These are phyloP conservation scores for Trichoderma atroviride DNA, from an alignment of 2,329 filamentous ascomycete species.

Conservation along the genomic window DNA sequence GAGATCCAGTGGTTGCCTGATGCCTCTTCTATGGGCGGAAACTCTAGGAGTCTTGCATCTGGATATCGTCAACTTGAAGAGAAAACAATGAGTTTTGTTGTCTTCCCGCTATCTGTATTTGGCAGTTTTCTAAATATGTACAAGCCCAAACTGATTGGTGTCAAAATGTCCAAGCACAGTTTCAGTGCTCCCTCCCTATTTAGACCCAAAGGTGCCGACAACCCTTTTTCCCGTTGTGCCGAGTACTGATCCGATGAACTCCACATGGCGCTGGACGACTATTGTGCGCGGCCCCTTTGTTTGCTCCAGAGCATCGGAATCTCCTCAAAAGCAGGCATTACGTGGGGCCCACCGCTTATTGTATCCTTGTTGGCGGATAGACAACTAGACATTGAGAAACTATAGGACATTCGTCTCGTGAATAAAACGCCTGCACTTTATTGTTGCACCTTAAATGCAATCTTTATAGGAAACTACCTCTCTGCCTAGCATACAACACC, in stretches of 20 bases:
- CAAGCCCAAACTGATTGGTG: not conserved
- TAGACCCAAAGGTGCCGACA: not conserved
- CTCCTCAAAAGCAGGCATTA: not conserved
- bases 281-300: conserved; percentile 2
- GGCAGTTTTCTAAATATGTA: not conserved
- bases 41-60: not conserved
- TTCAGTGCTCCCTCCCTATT: not conserved
- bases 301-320: not conserved
- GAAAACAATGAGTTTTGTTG: not conserved
- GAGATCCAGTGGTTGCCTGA: not conserved
- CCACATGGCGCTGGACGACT: not conserved
- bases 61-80: not conserved
- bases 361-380: not conserved
- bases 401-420: not conserved
- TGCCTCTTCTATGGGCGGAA: not conserved
- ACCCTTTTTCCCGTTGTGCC: not conserved
- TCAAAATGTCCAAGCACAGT: not conserved
- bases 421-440: not conserved
- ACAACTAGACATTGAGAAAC: not conserved
- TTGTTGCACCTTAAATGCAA: not conserved
- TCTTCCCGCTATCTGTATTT: not conserved
- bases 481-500: not conserved
- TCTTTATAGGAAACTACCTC: not conserved
- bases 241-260: not conserved
- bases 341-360: not conserved